Evolutionary conservation across 257 asterid genomes (phyloP).

Genomic region (Solanum lignicaule): DNA sequence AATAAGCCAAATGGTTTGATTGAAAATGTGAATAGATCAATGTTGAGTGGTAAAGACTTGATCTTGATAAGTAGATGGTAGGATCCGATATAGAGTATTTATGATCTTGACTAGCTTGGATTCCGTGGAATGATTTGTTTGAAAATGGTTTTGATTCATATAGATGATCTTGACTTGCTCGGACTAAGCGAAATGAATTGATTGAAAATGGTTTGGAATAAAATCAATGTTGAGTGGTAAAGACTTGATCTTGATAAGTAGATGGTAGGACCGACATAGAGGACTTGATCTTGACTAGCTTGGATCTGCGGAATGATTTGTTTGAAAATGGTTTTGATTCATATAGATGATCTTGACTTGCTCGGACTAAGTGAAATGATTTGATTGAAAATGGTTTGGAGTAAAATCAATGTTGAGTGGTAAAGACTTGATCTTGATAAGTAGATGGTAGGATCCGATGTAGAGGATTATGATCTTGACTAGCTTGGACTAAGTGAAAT

Average conservation of each 20-base stretch:
- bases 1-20: not conserved
- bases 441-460: not conserved
- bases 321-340: not conserved
- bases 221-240: not conserved
- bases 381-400: not conserved
- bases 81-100: not conserved
- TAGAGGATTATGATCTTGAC: not conserved
- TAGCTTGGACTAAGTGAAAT: not conserved
- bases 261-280: not conserved
- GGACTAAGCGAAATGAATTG: not conserved
- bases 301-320: not conserved
- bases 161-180: not conserved
- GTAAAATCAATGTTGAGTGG: not conserved
- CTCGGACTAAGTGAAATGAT: not conserved
- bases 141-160: not conserved
- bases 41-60: not conserved
- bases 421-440: not conserved
- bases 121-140: not conserved
- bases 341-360: not conserved
- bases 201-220: not conserved
- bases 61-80: not conserved
- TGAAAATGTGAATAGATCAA: not conserved
- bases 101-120: not conserved
- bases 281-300: not conserved
- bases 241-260: not conserved